phyloP scores from a whole-genome alignment of 352 stramenopile genomes.

The Plasmopara muralis region DNA sequence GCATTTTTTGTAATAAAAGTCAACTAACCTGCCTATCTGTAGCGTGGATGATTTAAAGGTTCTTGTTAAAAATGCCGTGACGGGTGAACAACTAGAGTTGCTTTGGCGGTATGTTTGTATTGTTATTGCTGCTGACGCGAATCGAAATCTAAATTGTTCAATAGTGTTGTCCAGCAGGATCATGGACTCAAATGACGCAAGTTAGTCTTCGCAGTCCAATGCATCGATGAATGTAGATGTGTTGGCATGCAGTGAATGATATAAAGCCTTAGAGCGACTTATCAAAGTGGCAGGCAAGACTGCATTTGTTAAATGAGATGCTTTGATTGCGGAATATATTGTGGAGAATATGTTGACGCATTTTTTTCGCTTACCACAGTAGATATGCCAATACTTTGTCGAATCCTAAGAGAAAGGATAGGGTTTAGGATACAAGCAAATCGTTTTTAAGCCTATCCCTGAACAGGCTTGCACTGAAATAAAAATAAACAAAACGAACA shows the following conservation, averaged over 20 bases:
- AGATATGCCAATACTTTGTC: no score
- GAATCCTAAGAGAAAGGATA: no score
- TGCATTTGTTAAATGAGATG: no score
- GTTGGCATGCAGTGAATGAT: background rate
- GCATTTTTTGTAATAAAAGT: background rate
- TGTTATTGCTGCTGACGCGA: background rate
- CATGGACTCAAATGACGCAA: conserved; percentile 19
- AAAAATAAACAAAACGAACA: no score
- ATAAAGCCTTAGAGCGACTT: background rate
- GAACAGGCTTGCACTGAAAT: no score
- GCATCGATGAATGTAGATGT: background rate
- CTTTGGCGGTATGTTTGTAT: conserved; percentile 33
- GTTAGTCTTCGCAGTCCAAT: background rate
- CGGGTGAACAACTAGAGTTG: conserved; percentile 34
- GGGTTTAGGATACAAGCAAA: no score
- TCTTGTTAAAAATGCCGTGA: conserved; percentile 31
- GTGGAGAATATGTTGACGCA: no score
- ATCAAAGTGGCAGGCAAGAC: background rate
- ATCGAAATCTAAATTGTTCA: background rate
- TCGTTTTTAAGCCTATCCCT: no score
- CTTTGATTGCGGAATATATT: no score
- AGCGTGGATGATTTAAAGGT: conserved; percentile 35
- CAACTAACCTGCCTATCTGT: conserved; percentile 1
- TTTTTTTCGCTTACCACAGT: no score
- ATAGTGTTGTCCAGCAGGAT: conserved; percentile 23